Evolutionary conservation across 257 asterid genomes (phyloP), one percentile per base, ranked within the genome.

Genomic region (Eucommia ulmoides): DNA sequence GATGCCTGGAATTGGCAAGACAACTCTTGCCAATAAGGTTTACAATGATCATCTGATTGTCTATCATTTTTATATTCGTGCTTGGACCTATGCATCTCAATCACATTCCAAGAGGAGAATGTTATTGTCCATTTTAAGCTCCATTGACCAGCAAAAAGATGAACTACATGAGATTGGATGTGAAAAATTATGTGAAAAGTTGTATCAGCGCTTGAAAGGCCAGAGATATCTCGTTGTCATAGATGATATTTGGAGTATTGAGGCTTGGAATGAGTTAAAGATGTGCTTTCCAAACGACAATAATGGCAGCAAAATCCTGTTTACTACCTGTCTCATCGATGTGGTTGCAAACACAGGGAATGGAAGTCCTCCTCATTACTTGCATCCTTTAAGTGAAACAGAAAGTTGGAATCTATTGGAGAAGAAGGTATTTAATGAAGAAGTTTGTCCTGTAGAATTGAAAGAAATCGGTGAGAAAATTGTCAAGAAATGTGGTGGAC

Each of bases 1-100:
- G 10, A 69, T 69, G 79, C 29, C 73, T 1, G 77, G 79, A 38
- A 55, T 68, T 7, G 77, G 78, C 41, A 62, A 71, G 66, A 62
- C 68, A 20, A 66, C 78, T 20, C 20, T 71, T n/a, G 74, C 77
- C 15, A 60, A 54, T 25, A 63, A 59, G 25, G 7, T 70, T 17
- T 70, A 49, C 51, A 29, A 45, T 42, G 55, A 62, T 46, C 20
- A 57, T 20, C 52, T 2, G 3, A 14, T 62, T 25, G 33, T 19
- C 4, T 2, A 57, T 24, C 24, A 45, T 45, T 69, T 69, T 26
- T 49, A 74, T 50, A 54, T 53, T 9, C 25, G 58, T 21, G 53
- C 50, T 1, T 64, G 63, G 45, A 60, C 68, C 44, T 56, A 45
- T 21, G 68, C 69, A 2, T 62, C 80, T 16, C 76, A 72, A 21